phyloP scores from a whole-genome alignment of 2,329 filamentous ascomycete genomes.

The Diplodia sapinea region DNA sequence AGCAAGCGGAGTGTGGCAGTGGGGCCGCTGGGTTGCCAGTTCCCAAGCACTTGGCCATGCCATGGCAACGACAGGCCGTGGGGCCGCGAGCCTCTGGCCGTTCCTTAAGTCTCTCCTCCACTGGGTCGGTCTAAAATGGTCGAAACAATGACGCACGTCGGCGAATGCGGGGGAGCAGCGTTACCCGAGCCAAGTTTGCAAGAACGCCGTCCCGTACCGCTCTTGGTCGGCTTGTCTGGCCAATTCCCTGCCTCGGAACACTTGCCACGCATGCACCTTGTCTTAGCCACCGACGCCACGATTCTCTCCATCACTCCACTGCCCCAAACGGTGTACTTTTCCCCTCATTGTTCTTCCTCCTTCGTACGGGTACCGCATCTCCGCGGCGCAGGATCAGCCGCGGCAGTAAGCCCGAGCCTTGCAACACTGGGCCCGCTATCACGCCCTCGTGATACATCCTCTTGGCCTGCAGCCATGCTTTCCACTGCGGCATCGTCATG shows the following conservation, averaged over 20 bases:
- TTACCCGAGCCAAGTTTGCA: neutral
- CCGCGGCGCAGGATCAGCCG: neutral
- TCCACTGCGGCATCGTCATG: neutral
- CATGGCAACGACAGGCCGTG: neutral
- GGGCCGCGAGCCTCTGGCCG: neutral
- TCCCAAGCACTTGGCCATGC: too few species aligned
- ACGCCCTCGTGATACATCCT: neutral
- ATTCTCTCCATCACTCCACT: neutral
- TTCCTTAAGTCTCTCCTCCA: too few species aligned
- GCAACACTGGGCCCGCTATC: conserved; percentile 2
- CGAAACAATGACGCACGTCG: neutral
- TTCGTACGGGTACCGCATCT: conserved; percentile 1
- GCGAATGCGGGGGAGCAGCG: neutral
- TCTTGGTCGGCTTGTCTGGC: neutral
- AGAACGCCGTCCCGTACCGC: too few species aligned
- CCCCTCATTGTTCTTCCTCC: neutral
- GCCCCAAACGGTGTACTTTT: neutral
- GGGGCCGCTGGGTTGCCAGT: neutral
- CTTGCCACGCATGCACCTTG: neutral
- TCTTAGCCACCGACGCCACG: neutral
- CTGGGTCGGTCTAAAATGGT: neutral
- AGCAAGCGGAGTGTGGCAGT: neutral
- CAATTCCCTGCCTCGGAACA: neutral
- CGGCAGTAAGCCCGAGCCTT: neutral
- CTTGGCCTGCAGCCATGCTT: neutral